Percentiles rank a stretch among this genome's conserved stretches.
These are phyloP conservation scores for Cyclotella choctawhatcheeana DNA, from an alignment of 108 stramenopile genomes.

Conservation along the genomic window DNA sequence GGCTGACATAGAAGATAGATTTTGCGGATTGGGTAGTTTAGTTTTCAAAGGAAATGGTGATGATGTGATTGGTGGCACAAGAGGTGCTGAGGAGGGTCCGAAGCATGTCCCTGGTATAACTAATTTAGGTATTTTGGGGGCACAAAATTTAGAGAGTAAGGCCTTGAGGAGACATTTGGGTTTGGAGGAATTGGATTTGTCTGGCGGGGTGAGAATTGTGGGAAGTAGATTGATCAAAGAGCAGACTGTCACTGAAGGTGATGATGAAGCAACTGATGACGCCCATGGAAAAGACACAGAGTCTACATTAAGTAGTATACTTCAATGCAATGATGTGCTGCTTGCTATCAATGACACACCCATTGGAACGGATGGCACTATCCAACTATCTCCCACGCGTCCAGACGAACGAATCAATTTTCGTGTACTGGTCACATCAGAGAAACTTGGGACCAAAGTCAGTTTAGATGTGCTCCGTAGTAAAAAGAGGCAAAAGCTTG, in stretches of 20 bases:
- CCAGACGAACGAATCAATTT: slow-evolving; percentile 54
- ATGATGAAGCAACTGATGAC: not conserved
- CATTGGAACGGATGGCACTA: slow-evolving; percentile 51
- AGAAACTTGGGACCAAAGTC: slow-evolving; percentile 36
- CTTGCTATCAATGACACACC: slow-evolving; percentile 33
- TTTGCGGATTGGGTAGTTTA: slow-evolving; percentile 33
- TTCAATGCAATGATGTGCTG: slow-evolving; percentile 49
- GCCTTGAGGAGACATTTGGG: slow-evolving; percentile 43
- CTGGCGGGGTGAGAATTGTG: slow-evolving; percentile 46
- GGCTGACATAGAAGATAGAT: slow-evolving; percentile 26
- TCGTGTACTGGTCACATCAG: slow-evolving; percentile 38
- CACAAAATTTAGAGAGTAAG: slow-evolving; percentile 53
- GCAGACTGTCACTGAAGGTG: not conserved
- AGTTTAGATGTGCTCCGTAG: slow-evolving; percentile 33
- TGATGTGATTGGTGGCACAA: not conserved
- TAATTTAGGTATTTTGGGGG: slow-evolving; percentile 27
- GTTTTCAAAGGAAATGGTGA: slow-evolving; percentile 16
- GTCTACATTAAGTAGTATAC: too few species aligned
- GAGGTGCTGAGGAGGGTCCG: slow-evolving; percentile 12
- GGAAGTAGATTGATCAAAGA: too few species aligned
- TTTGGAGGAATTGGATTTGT: slow-evolving; percentile 32
- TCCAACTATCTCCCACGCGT: slow-evolving; percentile 44
- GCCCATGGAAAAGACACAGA: not conserved
- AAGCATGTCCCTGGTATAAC: slow-evolving; percentile 52
- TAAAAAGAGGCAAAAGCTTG: slow-evolving; percentile 24